Base-by-base conservation (phyloP, 441 rosid species). In the Gossypium laxum region DNA sequence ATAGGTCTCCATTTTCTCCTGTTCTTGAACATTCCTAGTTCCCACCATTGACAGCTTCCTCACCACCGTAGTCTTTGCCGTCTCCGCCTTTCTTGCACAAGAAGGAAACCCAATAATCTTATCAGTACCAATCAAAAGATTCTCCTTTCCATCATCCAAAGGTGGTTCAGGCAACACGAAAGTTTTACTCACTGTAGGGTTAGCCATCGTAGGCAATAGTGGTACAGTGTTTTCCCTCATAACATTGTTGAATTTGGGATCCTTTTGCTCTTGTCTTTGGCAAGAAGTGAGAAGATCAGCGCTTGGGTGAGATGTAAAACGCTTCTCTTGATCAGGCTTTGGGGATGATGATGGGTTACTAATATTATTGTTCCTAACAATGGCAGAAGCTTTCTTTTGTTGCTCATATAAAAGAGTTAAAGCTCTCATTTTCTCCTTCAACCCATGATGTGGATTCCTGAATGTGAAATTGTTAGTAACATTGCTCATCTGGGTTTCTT, bases 371-470 rank as follows among this genome's bases (percentile, higher is more conserved):
- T 75, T 84, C 71, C 87, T 75, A 43, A 75, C 65, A 73, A 84
- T 75, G 22, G 74, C 74, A 47, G 90, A 83, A 22, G 91, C 88
- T 82, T 77, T 79, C 88, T 89, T 91, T 71, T 85, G 89, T 76
- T 91, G 91, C 85, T 90, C 96, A 79, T 90, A 90, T 73, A 90
- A 84, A 38, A 84, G 80, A 48, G 93, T 87, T 18, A 90, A 78
- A 70, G 91, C 91, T 82, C 65, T 87, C 93, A 90, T 82, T 80
- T 88, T 88, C 75, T 88, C 93, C 70, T 88, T 90, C 71, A 90
- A 79, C 1, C 96, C 96, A 78, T 90, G 92, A 63, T 87, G 95
- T 5, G 89, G 95, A 52, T 87, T 89, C 71, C 91, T 83, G 76
- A 80, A 38, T 6, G 77, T 78, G 74, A 76, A 32, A 48, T 67